Evolutionary conservation across 768 basidiomycete genomes (phyloP).

Genomic region (Termitomyces eurrhizus): DNA sequence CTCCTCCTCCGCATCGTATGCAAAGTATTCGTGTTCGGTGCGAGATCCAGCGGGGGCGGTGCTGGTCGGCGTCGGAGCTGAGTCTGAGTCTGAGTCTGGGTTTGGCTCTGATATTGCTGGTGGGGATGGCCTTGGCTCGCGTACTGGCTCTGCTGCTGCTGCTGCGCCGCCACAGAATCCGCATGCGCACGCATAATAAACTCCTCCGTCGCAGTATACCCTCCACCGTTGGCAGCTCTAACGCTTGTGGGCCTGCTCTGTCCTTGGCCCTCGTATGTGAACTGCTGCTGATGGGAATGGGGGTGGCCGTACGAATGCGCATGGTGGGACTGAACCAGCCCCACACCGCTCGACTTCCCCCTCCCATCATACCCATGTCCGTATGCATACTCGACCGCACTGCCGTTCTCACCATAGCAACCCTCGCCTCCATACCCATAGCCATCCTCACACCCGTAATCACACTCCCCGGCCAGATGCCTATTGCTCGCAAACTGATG

Average conservation of each 20-base stretch:
- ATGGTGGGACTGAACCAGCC: not conserved
- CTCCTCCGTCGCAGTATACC: slow-evolving; percentile 68
- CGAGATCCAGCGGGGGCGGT: slow-evolving; percentile 33
- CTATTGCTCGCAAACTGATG: slow-evolving; percentile 3
- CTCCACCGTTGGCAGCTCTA: slow-evolving; percentile 33
- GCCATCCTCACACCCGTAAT: not conserved
- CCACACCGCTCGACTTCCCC: not conserved
- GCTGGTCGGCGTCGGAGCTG: slow-evolving; percentile 23
- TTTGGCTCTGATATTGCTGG: not conserved
- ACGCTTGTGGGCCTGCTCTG: slow-evolving; percentile 9
- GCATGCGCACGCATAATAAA: slow-evolving; percentile 58
- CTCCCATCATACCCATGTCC: not conserved
- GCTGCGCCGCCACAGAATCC: slow-evolving; percentile 8
- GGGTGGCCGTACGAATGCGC: not conserved
- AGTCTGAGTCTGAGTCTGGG: not conserved
- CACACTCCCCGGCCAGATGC: not conserved
- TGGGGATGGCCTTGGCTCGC: not conserved
- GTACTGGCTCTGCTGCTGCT: slow-evolving; percentile 4
- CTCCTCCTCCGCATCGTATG: slow-evolving; percentile 14
- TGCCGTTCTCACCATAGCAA: not conserved
- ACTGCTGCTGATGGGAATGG: not conserved
- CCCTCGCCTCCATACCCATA: not conserved
- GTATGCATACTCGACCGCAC: not conserved
- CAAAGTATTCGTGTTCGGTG: not conserved
- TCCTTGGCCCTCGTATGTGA: not conserved